Conservation (phyloP, 306 rosid species). For the Clitoria ternatea region DNA sequence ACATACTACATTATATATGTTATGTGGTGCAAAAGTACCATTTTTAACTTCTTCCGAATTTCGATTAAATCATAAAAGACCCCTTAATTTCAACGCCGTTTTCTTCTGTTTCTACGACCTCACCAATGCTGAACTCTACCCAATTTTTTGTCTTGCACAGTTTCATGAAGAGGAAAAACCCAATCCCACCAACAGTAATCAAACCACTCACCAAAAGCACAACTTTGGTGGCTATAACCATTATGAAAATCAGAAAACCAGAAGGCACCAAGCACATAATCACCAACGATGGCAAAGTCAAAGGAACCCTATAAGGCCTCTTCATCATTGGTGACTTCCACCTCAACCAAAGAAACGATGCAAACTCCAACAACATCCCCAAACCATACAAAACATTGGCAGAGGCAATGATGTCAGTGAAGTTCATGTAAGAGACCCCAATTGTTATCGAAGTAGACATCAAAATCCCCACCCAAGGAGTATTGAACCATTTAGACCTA, state of each 20-base stretch:
- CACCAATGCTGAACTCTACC: not conserved
- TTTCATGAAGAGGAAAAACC: constrained; percentile 36
- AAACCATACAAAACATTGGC: constrained; percentile 58
- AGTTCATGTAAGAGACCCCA: constrained; percentile 37
- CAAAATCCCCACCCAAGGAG: constrained; percentile 70
- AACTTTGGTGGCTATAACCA: constrained; percentile 40
- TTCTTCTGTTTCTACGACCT: not conserved
- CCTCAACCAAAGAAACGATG: constrained; percentile 53
- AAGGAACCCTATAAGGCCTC: constrained; percentile 53
- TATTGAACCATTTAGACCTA: constrained; percentile 40
- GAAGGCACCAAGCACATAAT: constrained; percentile 52
- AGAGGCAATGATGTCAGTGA: constrained; percentile 31
- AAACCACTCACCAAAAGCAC: constrained; percentile 43
- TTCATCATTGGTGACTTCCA: constrained; percentile 33
- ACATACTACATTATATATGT: too few species aligned
- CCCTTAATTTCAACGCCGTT: not conserved
- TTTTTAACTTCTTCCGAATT: too few species aligned
- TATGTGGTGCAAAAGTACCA: too few species aligned
- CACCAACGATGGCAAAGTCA: constrained; percentile 32
- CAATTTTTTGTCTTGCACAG: constrained; percentile 31
- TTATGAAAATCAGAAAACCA: constrained; percentile 38
- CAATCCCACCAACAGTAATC: constrained; percentile 44
- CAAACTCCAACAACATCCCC: constrained; percentile 58
- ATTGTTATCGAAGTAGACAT: constrained; percentile 32
- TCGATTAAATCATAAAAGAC: not conserved